Conservation (phyloP, 306 rosid genomes). For the Styphnolobium japonicum region DNA sequence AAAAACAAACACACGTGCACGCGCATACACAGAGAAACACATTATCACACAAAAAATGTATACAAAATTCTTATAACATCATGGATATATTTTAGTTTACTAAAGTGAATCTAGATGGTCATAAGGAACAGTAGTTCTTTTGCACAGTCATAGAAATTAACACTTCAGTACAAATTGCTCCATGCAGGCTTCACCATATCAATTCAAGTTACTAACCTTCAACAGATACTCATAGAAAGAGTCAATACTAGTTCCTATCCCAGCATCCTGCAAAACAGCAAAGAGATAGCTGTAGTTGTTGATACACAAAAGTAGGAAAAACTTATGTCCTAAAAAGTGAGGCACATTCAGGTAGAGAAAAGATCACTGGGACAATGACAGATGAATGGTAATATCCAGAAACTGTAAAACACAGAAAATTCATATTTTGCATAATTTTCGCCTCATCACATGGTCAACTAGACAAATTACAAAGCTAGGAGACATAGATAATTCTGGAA, state of each 20-base stretch:
- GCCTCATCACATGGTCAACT: not conserved
- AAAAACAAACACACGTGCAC: not conserved
- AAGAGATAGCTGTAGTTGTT: constrained; percentile 22
- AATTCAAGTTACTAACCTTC: constrained; percentile 64
- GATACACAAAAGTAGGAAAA: not conserved
- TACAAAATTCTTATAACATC: not conserved
- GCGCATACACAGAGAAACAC: not conserved
- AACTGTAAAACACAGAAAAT: not conserved
- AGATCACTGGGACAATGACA: not conserved
- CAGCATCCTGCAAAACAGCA: constrained; percentile 81
- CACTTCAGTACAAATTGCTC: not conserved
- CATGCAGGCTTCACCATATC: constrained; percentile 19
- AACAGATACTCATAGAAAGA: constrained; percentile 93
- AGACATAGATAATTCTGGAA: not conserved
- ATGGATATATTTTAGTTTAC: not conserved
- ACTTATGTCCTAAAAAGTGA: not conserved
- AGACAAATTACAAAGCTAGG: not conserved
- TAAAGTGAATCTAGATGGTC: not conserved
- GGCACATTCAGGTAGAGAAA: not conserved
- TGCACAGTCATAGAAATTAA: not conserved
- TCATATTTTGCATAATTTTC: not conserved
- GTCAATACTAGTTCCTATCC: constrained; percentile 97
- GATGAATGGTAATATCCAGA: not conserved
- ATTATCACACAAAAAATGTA: not conserved
- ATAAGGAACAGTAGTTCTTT: not conserved